Percentiles rank a stretch among this genome's conserved stretches.
These are phyloP conservation scores for Rhizophagus clarus DNA, from an alignment of 192 early-diverging fungal genomes.

Conservation along the genomic window DNA sequence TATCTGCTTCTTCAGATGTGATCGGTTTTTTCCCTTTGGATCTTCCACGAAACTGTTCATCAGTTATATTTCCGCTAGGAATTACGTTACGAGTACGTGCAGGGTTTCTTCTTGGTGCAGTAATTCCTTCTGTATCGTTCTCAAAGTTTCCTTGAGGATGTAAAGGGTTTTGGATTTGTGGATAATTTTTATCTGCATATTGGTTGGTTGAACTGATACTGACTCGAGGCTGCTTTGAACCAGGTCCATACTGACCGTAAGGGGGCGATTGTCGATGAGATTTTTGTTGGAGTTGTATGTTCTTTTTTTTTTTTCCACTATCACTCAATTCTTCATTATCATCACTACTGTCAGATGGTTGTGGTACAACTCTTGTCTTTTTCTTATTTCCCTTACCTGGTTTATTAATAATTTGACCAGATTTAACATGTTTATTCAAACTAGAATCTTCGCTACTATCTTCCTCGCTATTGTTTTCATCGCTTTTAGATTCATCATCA, in stretches of 20 bases:
- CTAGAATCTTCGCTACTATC: not conserved
- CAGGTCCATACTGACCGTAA: not conserved
- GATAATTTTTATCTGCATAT: not conserved
- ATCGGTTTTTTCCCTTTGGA: slow-evolving; percentile 15
- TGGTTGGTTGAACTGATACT: not conserved
- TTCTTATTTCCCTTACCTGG: slow-evolving; percentile 5
- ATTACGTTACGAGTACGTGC: not conserved
- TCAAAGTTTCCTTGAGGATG: not conserved
- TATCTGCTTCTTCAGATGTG: not conserved
- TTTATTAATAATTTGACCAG: not conserved
- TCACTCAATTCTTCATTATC: not conserved
- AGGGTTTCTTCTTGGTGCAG: not conserved
- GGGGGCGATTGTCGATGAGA: not conserved
- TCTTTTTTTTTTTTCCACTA: not conserved
- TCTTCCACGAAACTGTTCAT: not conserved
- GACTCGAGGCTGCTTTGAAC: not conserved
- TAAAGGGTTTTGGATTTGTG: not conserved
- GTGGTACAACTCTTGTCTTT: not conserved
- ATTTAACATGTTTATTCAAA: slow-evolving; percentile 3
- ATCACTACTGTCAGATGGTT: slow-evolving; percentile 28
- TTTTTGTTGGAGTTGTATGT: not conserved
- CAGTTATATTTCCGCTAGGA: not conserved
- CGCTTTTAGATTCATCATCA: not conserved
- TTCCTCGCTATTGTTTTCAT: slow-evolving; percentile 1
- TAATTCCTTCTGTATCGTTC: not conserved